Evolutionary conservation across 306 rosid species (phyloP).

Genomic region (Carpinus fangiana): DNA sequence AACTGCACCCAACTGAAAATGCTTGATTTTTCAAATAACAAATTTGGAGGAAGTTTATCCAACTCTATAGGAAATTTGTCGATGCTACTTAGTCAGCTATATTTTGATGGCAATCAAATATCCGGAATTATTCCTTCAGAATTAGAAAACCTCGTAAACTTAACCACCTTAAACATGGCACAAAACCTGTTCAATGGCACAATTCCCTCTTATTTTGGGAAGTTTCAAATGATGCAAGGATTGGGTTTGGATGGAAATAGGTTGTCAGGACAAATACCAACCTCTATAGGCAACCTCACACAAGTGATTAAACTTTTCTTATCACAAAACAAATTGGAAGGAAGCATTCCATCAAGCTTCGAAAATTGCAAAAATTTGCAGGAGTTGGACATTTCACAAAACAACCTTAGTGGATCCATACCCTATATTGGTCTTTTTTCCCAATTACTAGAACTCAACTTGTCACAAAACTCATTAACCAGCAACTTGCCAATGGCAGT

Average conservation of each 20-base stretch:
- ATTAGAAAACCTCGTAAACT: constrained; percentile 24
- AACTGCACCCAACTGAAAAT: constrained; percentile 23
- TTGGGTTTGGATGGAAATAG: background rate
- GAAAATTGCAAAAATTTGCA: constrained; percentile 23
- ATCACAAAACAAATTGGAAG: too few relatives aligned
- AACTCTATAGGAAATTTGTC: constrained; percentile 35
- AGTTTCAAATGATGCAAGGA: background rate
- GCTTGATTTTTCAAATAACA: constrained; percentile 13
- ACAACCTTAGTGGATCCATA: constrained; percentile 36
- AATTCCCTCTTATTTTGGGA: constrained; percentile 24
- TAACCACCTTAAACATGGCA: background rate
- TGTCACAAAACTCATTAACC: constrained; percentile 23
- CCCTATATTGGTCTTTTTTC: constrained; percentile 13
- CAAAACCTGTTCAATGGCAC: constrained; percentile 1
- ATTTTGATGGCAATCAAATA: constrained; percentile 10
- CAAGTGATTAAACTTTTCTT: background rate
- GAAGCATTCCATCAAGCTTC: constrained; percentile 23
- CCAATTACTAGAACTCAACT: constrained; percentile 16
- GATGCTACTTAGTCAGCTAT: background rate
- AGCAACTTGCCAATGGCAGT: too few relatives aligned
- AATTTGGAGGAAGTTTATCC: constrained; percentile 45
- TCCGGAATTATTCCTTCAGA: constrained; percentile 28
- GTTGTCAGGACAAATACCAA: constrained; percentile 28
- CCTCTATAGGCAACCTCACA: constrained; percentile 28
- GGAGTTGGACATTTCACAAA: background rate